Conservation (phyloP, 768 basidiomycete genomes). For the Clavulina sp. region DNA sequence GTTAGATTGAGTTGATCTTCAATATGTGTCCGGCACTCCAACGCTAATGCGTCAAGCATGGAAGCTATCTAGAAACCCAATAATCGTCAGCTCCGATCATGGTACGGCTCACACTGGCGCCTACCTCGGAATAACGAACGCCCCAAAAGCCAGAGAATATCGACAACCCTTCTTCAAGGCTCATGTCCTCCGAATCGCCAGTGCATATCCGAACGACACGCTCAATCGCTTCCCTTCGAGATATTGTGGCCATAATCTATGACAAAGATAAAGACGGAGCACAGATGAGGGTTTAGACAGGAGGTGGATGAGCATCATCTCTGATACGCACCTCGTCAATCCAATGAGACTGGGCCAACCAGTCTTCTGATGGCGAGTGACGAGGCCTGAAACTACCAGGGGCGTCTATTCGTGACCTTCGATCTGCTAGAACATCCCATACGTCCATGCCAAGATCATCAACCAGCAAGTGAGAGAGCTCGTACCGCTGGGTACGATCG, state of each 20-base stretch:
- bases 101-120: too few relatives aligned
- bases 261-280: not conserved
- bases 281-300: not conserved
- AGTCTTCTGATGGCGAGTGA: not conserved
- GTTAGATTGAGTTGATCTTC: conserved; percentile 14
- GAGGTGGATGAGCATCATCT: too few relatives aligned
- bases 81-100: too few relatives aligned
- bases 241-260: not conserved
- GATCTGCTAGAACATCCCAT: not conserved
- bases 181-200: conserved; percentile 8
- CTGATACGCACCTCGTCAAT: not conserved
- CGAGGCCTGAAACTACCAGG: not conserved
- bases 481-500: not conserved
- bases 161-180: conserved; percentile 31
- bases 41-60: conserved; percentile 25
- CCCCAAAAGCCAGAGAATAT: conserved; percentile 37
- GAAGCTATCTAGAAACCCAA: conserved; percentile 23
- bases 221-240: not conserved
- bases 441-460: not conserved
- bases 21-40: conserved; percentile 26
- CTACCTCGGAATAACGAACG: conserved; percentile 26
- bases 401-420: not conserved
- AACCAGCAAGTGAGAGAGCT: not conserved
- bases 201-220: not conserved
- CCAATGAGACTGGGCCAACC: not conserved